Base-by-base conservation (phyloP, 2,329 filamentous ascomycete genomes). In the Ophiocordyceps australis region DNA sequence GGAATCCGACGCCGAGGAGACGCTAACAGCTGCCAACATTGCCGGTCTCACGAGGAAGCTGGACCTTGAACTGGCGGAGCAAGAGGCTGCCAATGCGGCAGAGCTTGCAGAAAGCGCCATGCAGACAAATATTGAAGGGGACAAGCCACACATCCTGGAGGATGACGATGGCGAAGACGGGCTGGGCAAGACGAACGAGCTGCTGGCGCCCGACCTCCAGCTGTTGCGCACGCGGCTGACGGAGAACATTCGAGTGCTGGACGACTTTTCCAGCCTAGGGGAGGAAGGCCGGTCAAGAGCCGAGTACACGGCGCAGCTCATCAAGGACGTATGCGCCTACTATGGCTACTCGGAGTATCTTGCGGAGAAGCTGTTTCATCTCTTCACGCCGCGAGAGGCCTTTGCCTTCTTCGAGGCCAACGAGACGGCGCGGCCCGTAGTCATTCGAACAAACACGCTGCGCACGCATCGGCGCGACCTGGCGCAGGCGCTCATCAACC, bases 401-500 rank as follows among this genome's bases (percentile, higher is more conserved):
- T 91, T 95, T 39, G 85, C 85, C 28, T 98, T 98, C 55, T 95
- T 98, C 57, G 89, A 98, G 56, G 86, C 86, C 41, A 98, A 98
- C 71, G 89, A 98, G 56, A 83, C 80, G 16, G 72, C 83, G 10
- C 73, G 89, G 26, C 89, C 89, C 4, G 74, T 98, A 30, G 89
- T 98, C 36, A 91, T 98, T 46, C 75, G 89, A 43, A 95, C 89
- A 34, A 98, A 98, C 54, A 98, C 86, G 7, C 68, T 98, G 31
- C 77, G 82, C 39, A 75, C 70, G 20, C 67, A 74, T 45, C 62
- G 71, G 27, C 58, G 71, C 41, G 85, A 92, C 34, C 74, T 98
- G 12, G 89, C 89, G 8, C 85, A 94, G 50, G 69, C 85, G 2
- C 66, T 94, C 32, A 94, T 94, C 62, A 93, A 93, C 57, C 79